Conservation (phyloP, 768 basidiomycete species). For the Pleurotus cornucopiae region DNA sequence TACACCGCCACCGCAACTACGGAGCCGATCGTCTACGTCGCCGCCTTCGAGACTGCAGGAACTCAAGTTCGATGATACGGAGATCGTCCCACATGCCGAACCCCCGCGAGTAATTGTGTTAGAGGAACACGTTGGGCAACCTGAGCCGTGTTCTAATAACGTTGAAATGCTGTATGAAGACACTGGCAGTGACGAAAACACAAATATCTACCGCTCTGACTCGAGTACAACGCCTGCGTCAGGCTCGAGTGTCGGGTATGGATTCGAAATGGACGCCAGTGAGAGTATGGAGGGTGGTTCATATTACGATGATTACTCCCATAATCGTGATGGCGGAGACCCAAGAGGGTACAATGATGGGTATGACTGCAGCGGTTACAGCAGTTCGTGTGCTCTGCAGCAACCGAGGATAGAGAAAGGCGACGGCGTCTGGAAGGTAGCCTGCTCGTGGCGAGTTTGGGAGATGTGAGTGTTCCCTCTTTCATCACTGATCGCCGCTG, state of each 20-base stretch:
- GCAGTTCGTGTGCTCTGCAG: neutral
- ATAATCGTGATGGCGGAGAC: neutral
- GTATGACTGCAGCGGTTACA: no score
- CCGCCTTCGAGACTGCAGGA: slow-evolving; percentile 1
- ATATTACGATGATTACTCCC: no score
- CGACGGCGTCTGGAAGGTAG: slow-evolving; percentile 5
- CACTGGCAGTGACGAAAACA: no score
- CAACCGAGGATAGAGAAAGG: slow-evolving; percentile 7
- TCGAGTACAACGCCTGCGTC: no score
- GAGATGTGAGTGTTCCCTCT: neutral
- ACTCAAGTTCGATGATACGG: neutral
- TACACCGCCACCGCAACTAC: neutral
- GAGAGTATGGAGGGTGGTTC: no score
- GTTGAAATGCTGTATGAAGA: no score
- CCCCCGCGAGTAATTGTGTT: neutral
- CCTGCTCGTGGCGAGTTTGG: slow-evolving; percentile 4
- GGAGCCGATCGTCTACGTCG: neutral
- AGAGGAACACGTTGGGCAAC: neutral
- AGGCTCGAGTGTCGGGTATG: no score
- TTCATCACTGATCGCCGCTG: neutral
- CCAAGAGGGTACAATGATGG: neutral
- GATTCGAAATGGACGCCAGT: no score
- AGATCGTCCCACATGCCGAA: neutral
- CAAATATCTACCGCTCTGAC: no score
- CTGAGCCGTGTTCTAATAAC: neutral